These are phyloP conservation scores for Thalassia testudinum DNA, from an alignment of 116 monocot genomes.

Conservation along the genomic window DNA sequence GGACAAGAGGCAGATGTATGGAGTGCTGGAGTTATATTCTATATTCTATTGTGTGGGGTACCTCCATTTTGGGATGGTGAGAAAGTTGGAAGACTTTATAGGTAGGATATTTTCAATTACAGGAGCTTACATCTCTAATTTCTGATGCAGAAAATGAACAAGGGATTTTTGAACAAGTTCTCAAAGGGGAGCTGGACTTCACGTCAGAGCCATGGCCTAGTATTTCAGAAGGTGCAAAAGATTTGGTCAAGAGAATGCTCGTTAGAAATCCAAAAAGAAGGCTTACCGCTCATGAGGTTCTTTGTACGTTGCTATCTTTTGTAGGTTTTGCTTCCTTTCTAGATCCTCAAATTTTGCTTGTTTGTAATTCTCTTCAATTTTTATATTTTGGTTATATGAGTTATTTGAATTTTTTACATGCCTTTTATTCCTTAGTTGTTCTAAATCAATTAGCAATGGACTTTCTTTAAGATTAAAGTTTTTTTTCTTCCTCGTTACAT, in stretches of 20 bases:
- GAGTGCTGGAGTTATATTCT: constrained; percentile 29
- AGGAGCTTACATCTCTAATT: neutral
- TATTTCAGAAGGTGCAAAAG: constrained; percentile 69
- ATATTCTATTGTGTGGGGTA: constrained; percentile 52
- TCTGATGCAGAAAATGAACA: constrained; percentile 48
- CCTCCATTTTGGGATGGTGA: constrained; percentile 82
- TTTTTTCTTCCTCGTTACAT: too few species aligned
- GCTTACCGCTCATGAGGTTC: constrained; percentile 66
- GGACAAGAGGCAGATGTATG: constrained; percentile 25
- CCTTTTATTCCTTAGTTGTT: too few species aligned
- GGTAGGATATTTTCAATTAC: neutral
- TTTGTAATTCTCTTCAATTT: too few species aligned
- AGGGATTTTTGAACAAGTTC: constrained; percentile 77
- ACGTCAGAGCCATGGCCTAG: constrained; percentile 65
- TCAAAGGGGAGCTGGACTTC: constrained; percentile 62
- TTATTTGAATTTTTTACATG: too few species aligned
- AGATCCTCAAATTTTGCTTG: too few species aligned
- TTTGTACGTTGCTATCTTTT: too few species aligned
- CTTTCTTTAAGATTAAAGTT: too few species aligned
- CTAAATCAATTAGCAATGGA: too few species aligned
- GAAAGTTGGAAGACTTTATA: neutral
- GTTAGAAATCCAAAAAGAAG: constrained; percentile 47
- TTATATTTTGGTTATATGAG: too few species aligned
- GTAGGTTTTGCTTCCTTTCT: constrained; percentile 14
- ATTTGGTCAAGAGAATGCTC: constrained; percentile 59